Evolutionary conservation across 345 rosid species (phyloP), one percentile per base, ranked within the genome.

Genomic region (Streptanthus diversifolius): DNA sequence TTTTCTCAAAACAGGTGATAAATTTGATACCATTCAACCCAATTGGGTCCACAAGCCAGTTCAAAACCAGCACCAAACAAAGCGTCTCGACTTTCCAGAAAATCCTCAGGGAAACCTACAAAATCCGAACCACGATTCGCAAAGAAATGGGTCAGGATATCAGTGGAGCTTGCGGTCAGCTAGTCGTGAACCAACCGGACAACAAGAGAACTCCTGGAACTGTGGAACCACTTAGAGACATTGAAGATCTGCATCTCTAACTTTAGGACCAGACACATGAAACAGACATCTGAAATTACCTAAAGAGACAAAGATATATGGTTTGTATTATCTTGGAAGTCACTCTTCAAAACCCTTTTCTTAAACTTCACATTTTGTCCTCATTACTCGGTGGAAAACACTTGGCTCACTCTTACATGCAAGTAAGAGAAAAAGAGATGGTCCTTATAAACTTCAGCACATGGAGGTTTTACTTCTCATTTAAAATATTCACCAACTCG

Each of bases 21-120:
- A 93, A 93, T 74, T 80, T 93, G 87, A 93, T 93, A 63, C 97
- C 98, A 33, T 91, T 93, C 70, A 95, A 89, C 71, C 91, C 99
- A 21, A 91, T 89, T 17, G 93, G 97, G 13, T 84, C 80, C 52
- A 74, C 76, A 43, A 91, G 92, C 80, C 83, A 84, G 58, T 95
- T 85, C 81, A 80, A 65, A 52, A 87, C 95, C 19, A 88, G 93
- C 62, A 62, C 80, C 6, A 81, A 83, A 19, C 78, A 82, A 66
- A 82, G 76, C 77, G 99, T 95, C 24, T 71, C 72, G 5, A 83
- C 33, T 27, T 95, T 95, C 82, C 97, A 95, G 86, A 89, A 78
- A 82, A 85, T 87, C 70, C 85, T 95, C 24, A 82, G 99, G 72
- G 95, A 82, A 44, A 83, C 71, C 0, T 88, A 83, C 65, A 81